These are phyloP conservation scores for Amanita pallidorosea DNA, from an alignment of 768 basidiomycete species.

Conservation along the genomic window DNA sequence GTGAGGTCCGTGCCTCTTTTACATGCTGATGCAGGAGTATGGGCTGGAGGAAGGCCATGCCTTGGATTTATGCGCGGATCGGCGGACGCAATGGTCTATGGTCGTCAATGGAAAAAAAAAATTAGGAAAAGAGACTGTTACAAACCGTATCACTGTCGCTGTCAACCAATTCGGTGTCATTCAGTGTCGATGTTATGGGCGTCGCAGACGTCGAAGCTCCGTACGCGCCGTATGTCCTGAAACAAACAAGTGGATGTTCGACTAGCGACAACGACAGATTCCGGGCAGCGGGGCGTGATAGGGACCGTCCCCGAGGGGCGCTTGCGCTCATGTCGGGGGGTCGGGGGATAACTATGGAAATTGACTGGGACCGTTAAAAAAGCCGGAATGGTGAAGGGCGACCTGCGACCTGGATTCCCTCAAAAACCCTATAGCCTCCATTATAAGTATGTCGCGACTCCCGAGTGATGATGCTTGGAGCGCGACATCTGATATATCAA, in stretches of 20 bases:
- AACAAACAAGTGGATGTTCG: not conserved
- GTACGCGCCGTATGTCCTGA: not conserved
- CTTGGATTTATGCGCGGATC: not conserved
- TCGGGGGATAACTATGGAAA: not conserved
- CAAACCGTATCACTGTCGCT: not conserved
- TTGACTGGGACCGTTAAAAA: not conserved
- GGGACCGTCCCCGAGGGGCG: not conserved
- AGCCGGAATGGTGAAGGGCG: not conserved
- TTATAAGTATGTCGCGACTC: not conserved
- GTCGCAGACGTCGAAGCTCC: not conserved
- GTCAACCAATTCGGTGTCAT: not conserved
- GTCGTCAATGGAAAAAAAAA: not conserved
- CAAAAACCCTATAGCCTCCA: not conserved
- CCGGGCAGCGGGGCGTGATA: not conserved
- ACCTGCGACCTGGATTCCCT: not conserved
- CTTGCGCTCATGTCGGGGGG: not conserved
- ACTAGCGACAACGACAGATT: constrained; percentile 3
- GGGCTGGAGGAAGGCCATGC: not conserved
- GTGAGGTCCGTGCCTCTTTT: constrained; percentile 8
- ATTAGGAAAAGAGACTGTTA: not conserved
- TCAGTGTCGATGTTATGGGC: not conserved
- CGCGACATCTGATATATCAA: not conserved
- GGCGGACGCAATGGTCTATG: not conserved
- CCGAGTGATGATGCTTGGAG: not conserved
- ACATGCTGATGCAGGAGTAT: constrained; percentile 8